These are phyloP conservation scores for Boletus subluridellus DNA, from an alignment of 1,284 basidiomycete species.

Conservation along the genomic window DNA sequence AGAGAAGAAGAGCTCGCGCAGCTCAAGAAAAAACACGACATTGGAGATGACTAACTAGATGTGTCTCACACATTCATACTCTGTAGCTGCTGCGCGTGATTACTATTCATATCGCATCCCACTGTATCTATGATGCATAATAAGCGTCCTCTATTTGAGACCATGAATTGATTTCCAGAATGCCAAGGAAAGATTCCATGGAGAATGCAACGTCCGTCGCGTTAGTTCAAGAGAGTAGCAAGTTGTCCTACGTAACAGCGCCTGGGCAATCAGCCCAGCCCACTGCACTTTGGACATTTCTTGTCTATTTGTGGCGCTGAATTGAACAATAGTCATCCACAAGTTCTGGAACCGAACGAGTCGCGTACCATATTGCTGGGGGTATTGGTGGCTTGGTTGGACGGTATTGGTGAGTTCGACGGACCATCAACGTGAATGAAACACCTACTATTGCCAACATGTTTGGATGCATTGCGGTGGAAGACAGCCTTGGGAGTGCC, in stretches of 20 bases:
- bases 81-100: conserved; percentile 4
- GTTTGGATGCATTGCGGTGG: conserved; percentile 51
- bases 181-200: conserved; percentile 4
- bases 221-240: conserved; percentile 2
- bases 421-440: neutral
- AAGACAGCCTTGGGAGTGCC: conserved; percentile 49
- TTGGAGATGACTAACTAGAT: conserved; percentile 61
- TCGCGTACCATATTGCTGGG: conserved; percentile 59
- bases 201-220: conserved; percentile 12
- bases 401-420: conserved; percentile 11
- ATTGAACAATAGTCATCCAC: conserved; percentile 42
- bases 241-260: conserved; percentile 1
- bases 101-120: conserved; percentile 1
- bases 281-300: conserved; percentile 30
- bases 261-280: conserved; percentile 16
- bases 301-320: conserved; percentile 35
- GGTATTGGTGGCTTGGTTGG: conserved; percentile 54
- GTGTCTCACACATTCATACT: neutral
- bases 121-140: conserved; percentile 8
- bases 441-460: conserved; percentile 71
- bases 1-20: conserved; percentile 88
- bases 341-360: conserved; percentile 43
- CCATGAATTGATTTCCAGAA: conserved; percentile 11
- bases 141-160: conserved; percentile 7
- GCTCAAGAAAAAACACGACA: conserved; percentile 83